Evolutionary conservation across 495 filamentous ascomycete genomes (phyloP).

Genomic region (Tuber magnatum): DNA sequence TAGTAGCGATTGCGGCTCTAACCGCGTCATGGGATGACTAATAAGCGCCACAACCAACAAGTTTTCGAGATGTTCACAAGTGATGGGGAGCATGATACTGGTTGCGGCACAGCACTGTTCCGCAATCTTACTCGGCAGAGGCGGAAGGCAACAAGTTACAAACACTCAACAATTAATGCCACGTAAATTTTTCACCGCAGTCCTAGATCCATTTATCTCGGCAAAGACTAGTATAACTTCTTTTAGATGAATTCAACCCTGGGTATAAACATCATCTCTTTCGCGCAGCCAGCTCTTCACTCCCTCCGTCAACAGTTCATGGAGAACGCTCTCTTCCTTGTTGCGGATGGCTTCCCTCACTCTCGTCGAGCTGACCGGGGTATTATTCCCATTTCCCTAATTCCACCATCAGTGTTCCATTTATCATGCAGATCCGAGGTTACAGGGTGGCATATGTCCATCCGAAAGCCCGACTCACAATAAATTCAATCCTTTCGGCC

Average conservation of each 20-base stretch:
- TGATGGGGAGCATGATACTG: not conserved
- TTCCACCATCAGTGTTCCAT: conserved; percentile 36
- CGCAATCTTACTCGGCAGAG: not conserved
- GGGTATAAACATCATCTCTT: conserved; percentile 49
- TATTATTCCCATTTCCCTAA: conserved; percentile 47
- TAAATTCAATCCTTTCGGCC: conserved; percentile 62
- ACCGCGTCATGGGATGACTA: not conserved
- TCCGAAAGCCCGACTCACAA: conserved; percentile 45
- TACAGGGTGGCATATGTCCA: not conserved
- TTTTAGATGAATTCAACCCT: not conserved
- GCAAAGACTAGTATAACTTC: conserved; percentile 30
- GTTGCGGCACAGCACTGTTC: too few relatives aligned
- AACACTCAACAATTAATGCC: not conserved
- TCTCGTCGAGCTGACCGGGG: conserved; percentile 65
- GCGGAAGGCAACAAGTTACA: not conserved
- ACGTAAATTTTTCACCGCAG: not conserved
- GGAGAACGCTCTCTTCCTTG: conserved; percentile 52
- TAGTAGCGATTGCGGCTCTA: not conserved
- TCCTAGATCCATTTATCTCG: conserved; percentile 46
- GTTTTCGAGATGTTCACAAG: not conserved
- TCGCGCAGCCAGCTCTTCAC: conserved; percentile 56
- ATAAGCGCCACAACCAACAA: not conserved
- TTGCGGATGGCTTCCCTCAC: conserved; percentile 58
- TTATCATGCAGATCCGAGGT: not conserved
- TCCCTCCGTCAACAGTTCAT: conserved; percentile 55